phyloP scores from a whole-genome alignment of 768 basidiomycete genomes.

The Mycena crocata region DNA sequence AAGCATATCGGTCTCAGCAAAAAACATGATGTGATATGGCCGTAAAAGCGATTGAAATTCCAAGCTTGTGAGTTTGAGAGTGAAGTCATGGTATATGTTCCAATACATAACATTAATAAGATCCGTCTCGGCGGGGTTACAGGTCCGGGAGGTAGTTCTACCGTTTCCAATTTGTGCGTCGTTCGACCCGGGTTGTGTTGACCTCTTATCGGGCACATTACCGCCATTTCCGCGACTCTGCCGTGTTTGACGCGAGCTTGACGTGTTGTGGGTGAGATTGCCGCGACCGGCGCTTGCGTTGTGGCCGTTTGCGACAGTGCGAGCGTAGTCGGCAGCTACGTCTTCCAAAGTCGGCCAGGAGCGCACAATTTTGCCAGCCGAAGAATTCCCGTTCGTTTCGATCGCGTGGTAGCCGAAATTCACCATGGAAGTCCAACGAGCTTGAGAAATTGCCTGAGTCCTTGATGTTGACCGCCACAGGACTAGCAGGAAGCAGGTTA shows the following conservation, averaged over 20 bases:
- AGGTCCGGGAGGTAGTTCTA: background rate
- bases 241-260: background rate
- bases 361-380: too few species aligned
- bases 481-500: too few species aligned
- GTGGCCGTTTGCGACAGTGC: background rate
- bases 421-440: too few species aligned
- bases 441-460: too few species aligned
- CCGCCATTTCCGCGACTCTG: background rate
- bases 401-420: too few species aligned
- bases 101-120: constrained; percentile 8
- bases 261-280: background rate
- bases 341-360: background rate
- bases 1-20: constrained; percentile 11
- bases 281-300: background rate
- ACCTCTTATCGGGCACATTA: background rate
- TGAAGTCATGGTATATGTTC: constrained; percentile 5
- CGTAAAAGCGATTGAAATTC: constrained; percentile 1
- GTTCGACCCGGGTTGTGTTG: background rate
- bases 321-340: background rate
- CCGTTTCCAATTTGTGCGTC: background rate
- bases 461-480: too few species aligned
- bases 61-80: background rate
- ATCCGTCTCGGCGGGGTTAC: too few species aligned
- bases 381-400: too few species aligned
- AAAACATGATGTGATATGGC: constrained; percentile 16